Evolutionary conservation across 2,329 filamentous ascomycete genomes (phyloP).

Genomic region (Fusarium musae): DNA sequence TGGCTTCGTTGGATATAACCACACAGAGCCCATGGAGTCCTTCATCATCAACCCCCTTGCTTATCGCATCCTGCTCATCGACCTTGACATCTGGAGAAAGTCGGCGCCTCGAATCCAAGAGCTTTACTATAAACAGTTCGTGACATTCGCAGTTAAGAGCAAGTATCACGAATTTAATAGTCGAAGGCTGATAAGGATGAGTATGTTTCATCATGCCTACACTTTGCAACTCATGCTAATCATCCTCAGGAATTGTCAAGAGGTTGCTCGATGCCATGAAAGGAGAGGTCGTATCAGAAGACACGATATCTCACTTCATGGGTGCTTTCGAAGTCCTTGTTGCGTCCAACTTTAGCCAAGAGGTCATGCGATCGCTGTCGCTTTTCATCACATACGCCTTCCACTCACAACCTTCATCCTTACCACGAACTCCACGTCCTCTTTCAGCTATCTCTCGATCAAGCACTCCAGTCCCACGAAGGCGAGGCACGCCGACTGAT

Average conservation of each 20-base stretch:
- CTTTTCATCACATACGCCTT: slow-evolving; percentile 94
- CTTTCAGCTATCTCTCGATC: slow-evolving; percentile 53
- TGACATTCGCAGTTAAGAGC: slow-evolving; percentile 87
- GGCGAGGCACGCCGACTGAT: slow-evolving; percentile 52
- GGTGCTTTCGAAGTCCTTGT: slow-evolving; percentile 82
- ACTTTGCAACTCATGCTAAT: slow-evolving; percentile 21
- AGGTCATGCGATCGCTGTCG: slow-evolving; percentile 86
- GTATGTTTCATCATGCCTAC: slow-evolving; percentile 62
- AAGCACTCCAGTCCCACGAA: slow-evolving; percentile 53
- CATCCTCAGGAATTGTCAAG: slow-evolving; percentile 80
- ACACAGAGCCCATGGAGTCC: slow-evolving; percentile 81
- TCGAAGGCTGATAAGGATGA: slow-evolving; percentile 86
- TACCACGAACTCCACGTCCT: slow-evolving; percentile 63
- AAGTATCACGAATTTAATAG: slow-evolving; percentile 94
- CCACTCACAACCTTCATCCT: slow-evolving; percentile 66
- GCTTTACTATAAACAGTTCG: slow-evolving; percentile 93
- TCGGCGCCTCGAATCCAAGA: slow-evolving; percentile 81
- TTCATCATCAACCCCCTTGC: slow-evolving; percentile 96
- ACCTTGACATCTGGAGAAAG: slow-evolving; percentile 92
- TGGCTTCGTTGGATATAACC: slow-evolving; percentile 88
- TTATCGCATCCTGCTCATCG: slow-evolving; percentile 90
- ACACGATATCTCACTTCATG: slow-evolving; percentile 81
- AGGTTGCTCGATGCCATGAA: slow-evolving; percentile 91
- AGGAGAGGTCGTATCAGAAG: slow-evolving; percentile 77
- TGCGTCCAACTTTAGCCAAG: slow-evolving; percentile 81